Evolutionary conservation across 371 early-diverging fungal genomes (phyloP).

Genomic region (Mucor saturninus): DNA sequence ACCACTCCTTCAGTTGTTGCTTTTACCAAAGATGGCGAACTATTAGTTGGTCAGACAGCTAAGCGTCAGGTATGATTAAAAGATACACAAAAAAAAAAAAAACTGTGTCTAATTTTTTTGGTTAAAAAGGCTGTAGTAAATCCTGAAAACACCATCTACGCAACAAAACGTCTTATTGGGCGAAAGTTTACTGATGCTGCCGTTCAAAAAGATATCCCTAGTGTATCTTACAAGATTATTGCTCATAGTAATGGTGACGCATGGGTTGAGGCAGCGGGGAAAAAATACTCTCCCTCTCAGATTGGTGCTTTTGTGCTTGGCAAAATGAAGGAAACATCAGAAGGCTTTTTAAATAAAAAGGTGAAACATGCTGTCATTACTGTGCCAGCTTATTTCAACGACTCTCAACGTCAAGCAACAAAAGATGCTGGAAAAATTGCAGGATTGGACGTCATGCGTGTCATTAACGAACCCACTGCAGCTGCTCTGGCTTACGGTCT

Average conservation of each 20-base stretch:
- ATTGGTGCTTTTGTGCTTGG: slow-evolving; percentile 93
- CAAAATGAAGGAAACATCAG: slow-evolving; percentile 97
- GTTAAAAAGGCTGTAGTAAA: slow-evolving; percentile 84
- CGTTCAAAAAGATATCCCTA: slow-evolving; percentile 84
- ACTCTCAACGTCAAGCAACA: slow-evolving; percentile 98
- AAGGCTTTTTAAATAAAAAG: slow-evolving; percentile 80
- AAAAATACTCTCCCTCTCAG: slow-evolving; percentile 95
- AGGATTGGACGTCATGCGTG: slow-evolving; percentile 95
- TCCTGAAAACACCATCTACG: slow-evolving; percentile 94
- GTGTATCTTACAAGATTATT: slow-evolving; percentile 91
- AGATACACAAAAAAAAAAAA: not conserved
- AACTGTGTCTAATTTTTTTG: too few relatives aligned
- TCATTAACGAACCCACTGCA: slow-evolving; percentile 99
- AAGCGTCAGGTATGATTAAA: slow-evolving; percentile 80
- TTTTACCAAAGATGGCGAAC: slow-evolving; percentile 89
- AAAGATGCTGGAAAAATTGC: slow-evolving; percentile 98
- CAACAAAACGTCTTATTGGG: slow-evolving; percentile 97
- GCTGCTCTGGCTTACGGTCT: slow-evolving; percentile 98
- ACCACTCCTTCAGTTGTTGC: slow-evolving; percentile 99
- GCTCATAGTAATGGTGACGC: slow-evolving; percentile 95
- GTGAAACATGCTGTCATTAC: slow-evolving; percentile 93
- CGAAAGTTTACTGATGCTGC: slow-evolving; percentile 88
- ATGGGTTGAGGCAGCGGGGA: slow-evolving; percentile 95
- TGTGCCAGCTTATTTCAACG: slow-evolving; percentile 86
- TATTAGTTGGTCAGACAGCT: slow-evolving; percentile 95